Conservation (phyloP, 176 grass and related monocot genomes). For the Phyllostachys edulis region DNA sequence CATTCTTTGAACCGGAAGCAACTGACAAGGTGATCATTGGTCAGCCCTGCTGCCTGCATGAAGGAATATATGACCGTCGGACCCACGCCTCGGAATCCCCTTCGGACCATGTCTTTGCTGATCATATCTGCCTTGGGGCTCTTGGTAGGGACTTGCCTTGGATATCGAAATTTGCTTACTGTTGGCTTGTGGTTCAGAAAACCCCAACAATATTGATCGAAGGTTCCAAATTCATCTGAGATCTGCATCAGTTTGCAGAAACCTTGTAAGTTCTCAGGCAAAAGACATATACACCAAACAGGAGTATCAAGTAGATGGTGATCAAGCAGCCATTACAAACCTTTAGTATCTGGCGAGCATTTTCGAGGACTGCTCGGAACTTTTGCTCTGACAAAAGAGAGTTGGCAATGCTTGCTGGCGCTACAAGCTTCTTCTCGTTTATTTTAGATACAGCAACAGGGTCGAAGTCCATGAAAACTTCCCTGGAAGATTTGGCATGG, state of each 20-base stretch:
- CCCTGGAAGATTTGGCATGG: slow-evolving; percentile 50
- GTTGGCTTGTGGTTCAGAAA: slow-evolving; percentile 84
- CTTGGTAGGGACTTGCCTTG: slow-evolving; percentile 76
- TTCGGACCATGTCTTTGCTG: slow-evolving; percentile 85
- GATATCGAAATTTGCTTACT: slow-evolving; percentile 63
- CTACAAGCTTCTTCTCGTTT: slow-evolving; percentile 75
- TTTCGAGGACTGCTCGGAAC: slow-evolving; percentile 72
- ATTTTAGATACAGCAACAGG: slow-evolving; percentile 60
- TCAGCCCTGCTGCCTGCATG: slow-evolving; percentile 89
- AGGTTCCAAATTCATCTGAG: slow-evolving; percentile 78
- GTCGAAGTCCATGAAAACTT: slow-evolving; percentile 82
- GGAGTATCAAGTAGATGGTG: neutral
- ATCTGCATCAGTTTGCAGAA: slow-evolving; percentile 55
- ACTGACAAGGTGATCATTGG: slow-evolving; percentile 80
- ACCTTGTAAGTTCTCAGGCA: slow-evolving; percentile 1
- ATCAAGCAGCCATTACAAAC: slow-evolving; percentile 34
- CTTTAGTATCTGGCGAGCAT: slow-evolving; percentile 75
- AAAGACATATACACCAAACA: neutral
- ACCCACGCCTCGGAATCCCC: slow-evolving; percentile 78
- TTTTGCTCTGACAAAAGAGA: slow-evolving; percentile 89
- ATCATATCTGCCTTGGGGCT: slow-evolving; percentile 87
- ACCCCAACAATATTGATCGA: slow-evolving; percentile 78
- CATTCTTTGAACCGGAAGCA: slow-evolving; percentile 85
- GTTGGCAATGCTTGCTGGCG: slow-evolving; percentile 47
- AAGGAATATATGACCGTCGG: slow-evolving; percentile 85